A percentile compares a stretch with the other conserved stretches of the same genome.
Conservation (phyloP, 2,329 filamentous ascomycete genomes). For the Exophiala oligosperma region DNA sequence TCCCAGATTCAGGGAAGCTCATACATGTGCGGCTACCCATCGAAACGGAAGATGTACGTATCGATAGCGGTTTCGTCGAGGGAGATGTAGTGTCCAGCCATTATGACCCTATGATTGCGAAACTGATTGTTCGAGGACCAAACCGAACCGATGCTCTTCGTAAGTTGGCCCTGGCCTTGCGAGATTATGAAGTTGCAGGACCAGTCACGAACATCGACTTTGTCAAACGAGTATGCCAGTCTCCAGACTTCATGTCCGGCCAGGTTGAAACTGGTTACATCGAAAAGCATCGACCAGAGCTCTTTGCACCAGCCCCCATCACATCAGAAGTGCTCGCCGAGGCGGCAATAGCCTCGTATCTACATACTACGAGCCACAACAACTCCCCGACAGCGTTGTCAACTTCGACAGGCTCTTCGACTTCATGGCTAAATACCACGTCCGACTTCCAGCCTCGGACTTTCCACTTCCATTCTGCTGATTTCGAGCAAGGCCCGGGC, state of each 20-base stretch:
- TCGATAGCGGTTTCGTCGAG: slow-evolving; percentile 89
- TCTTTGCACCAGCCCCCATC: slow-evolving; percentile 67
- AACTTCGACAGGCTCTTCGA: slow-evolving; percentile 4
- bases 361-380: slow-evolving; percentile 28
- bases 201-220: slow-evolving; percentile 97
- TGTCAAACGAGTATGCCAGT: slow-evolving; percentile 80
- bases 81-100: slow-evolving; percentile 91
- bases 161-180: slow-evolving; percentile 76
- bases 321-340: slow-evolving; percentile 78
- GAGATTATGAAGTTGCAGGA: slow-evolving; percentile 89
- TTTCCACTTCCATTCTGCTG: slow-evolving; percentile 28
- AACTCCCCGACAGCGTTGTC: background rate
- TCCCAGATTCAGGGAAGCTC: slow-evolving; percentile 88
- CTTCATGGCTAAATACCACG: slow-evolving; percentile 27
- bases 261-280: slow-evolving; percentile 97
- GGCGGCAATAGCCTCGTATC: slow-evolving; percentile 75
- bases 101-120: slow-evolving; percentile 98
- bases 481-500: slow-evolving; percentile 24
- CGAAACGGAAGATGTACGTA: slow-evolving; percentile 68
- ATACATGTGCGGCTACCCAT: slow-evolving; percentile 77
- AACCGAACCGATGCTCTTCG: slow-evolving; percentile 78
- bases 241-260: slow-evolving; percentile 77
- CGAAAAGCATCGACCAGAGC: slow-evolving; percentile 75
- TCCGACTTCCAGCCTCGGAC: slow-evolving; percentile 28
- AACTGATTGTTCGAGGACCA: slow-evolving; percentile 85